Evolutionary conservation across 1,139 yeast genomes (phyloP), one percentile per base, ranked within the genome.

Genomic region (Geotrichum candidum): DNA sequence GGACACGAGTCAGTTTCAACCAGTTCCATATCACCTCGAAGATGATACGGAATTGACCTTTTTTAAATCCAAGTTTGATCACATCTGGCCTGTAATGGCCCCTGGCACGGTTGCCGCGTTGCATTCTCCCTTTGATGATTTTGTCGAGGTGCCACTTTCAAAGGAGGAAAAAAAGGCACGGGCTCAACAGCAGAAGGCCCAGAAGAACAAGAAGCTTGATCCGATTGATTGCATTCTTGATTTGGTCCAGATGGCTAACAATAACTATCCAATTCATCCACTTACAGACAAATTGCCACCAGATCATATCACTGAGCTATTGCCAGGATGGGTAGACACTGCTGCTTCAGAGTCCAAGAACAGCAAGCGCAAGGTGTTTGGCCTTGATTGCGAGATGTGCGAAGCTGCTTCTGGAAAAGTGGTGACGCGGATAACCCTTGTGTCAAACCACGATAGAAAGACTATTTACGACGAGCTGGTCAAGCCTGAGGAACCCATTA

Each of bases 361-460:
- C 25, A 82, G 77, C 2, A 86, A 84, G 0, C 81, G 87, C 3
- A 84, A 79, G 60, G 84, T 88, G 0, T 90, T 83, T 76, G 95
- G 96, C 0, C 69, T 94, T 27, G 99, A 94, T 74, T 94, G 99
- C 76, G 99, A 94, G 74, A 94, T 94, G 89, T 90, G 97, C 72
- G 76, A 80, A 62, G 76, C 94, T 0, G 82, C 76, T 0, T 66
- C 70, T 1, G 90, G 90, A 0, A 79, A 81, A 56, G 96, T 85
- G 2, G 77, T 92, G 53, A 85, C 98, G 0, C 78, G 98, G 63
- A 84, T 90, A 0, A 88, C 97, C 0, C 68, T 94, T 22, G 81
- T 90, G 1, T 84, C 89, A 70, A 84, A 84, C 68, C 18, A 45
- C 2, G 78, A 84, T 50, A 83, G 82, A 11, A 80, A 81, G 6